These are phyloP conservation scores for Rhodotorula toruloides DNA, from an alignment of 768 basidiomycete species.

Conservation along the genomic window DNA sequence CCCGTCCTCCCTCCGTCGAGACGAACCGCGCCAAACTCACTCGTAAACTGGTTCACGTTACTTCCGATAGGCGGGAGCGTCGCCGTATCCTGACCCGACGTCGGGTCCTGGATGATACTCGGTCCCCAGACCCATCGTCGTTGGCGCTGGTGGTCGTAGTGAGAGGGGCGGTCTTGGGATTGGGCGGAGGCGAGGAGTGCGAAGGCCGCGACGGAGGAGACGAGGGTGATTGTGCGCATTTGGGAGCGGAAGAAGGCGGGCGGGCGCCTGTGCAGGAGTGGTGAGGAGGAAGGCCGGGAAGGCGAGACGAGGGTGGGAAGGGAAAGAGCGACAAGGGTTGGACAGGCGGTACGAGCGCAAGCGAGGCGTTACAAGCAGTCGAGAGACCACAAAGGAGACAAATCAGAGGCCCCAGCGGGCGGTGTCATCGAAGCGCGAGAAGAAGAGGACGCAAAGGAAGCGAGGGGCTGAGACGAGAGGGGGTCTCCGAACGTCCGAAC, in stretches of 20 bases:
- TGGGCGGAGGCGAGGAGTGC: neutral
- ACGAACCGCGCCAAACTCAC: too few relatives aligned
- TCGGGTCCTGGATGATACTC: neutral
- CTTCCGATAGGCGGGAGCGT: neutral
- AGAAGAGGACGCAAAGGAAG: neutral
- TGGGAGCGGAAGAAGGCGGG: too few relatives aligned
- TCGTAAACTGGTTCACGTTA: neutral
- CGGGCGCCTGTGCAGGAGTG: too few relatives aligned
- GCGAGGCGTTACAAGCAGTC: too few relatives aligned
- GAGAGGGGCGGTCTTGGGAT: too few relatives aligned
- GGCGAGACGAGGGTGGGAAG: too few relatives aligned
- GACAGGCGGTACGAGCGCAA: neutral
- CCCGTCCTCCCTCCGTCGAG: too few relatives aligned
- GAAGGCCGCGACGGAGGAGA: neutral
- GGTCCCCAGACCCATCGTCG: neutral
- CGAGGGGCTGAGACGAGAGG: too few relatives aligned
- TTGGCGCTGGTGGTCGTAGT: neutral
- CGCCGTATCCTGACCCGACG: neutral
- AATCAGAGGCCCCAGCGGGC: too few relatives aligned
- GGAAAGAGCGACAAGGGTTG: neutral
- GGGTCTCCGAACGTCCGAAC: too few relatives aligned
- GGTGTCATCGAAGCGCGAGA: too few relatives aligned
- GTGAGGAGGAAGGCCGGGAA: neutral
- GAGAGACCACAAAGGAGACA: neutral
- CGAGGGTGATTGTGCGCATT: neutral